phyloP scores from a whole-genome alignment of 2,329 filamentous ascomycete species.

The Penicillium sp. region DNA sequence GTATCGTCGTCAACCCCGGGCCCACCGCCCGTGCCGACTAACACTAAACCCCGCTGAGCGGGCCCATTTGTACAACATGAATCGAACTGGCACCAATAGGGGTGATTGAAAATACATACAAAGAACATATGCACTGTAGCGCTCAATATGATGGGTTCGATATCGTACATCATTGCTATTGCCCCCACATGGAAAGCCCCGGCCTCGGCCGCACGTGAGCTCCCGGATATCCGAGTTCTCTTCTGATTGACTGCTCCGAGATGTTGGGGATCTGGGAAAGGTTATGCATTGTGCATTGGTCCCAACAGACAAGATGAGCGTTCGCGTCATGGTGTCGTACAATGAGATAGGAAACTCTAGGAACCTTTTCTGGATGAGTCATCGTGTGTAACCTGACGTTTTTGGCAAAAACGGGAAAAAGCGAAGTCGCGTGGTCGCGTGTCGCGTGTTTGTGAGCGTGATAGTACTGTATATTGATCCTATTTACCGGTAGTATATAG shows the following conservation, averaged over 20 bases:
- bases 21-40: slow-evolving; percentile 54
- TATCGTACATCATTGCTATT: neutral
- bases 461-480: no score
- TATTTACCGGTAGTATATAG: no score
- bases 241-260: slow-evolving; percentile 3
- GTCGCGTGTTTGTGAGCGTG: neutral
- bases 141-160: neutral
- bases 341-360: neutral
- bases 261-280: slow-evolving; percentile 16
- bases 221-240: neutral
- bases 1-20: slow-evolving; percentile 25
- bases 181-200: neutral
- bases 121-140: neutral
- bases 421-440: neutral
- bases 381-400: neutral
- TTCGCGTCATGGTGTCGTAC: neutral
- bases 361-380: neutral
- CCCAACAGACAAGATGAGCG: slow-evolving; percentile 9
- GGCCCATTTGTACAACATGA: slow-evolving; percentile 20
- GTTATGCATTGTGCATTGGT: slow-evolving; percentile 7
- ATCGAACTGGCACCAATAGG: neutral
- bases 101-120: neutral
- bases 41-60: slow-evolving; percentile 51
- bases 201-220: slow-evolving; percentile 24
- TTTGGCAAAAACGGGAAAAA: neutral